Evolutionary conservation across 768 basidiomycete genomes (phyloP).

Genomic region (Auriscalpium microsporum): DNA sequence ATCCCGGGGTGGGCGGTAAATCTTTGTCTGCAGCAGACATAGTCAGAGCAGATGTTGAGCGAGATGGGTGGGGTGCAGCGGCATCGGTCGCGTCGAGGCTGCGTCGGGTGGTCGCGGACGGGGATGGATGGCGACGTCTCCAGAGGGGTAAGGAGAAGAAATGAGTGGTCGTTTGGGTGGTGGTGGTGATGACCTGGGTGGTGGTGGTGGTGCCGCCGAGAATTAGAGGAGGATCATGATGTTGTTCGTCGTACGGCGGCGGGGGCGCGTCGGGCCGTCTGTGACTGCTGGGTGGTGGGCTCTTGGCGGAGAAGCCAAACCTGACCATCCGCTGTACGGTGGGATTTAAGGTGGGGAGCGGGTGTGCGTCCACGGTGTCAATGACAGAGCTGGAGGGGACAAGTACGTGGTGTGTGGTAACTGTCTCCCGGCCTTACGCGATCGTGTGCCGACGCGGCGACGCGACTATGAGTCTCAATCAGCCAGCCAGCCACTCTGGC

Average conservation of each 20-base stretch:
- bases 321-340: slow-evolving; percentile 7
- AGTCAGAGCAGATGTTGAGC: slow-evolving; percentile 1
- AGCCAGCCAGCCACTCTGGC: too few relatives aligned
- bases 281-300: background rate
- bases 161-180: slow-evolving; percentile 46
- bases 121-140: slow-evolving; percentile 41
- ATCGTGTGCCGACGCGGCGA: too few relatives aligned
- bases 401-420: background rate
- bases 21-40: slow-evolving; percentile 20
- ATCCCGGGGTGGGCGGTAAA: slow-evolving; percentile 25
- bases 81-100: slow-evolving; percentile 21
- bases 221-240: slow-evolving; percentile 1
- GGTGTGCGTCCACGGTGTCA: background rate
- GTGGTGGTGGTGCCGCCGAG: slow-evolving; percentile 3
- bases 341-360: background rate
- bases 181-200: slow-evolving; percentile 25
- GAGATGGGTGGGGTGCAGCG: background rate
- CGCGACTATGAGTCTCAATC: too few relatives aligned
- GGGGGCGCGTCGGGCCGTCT: slow-evolving; percentile 1
- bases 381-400: background rate
- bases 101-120: slow-evolving; percentile 21
- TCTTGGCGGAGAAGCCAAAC: slow-evolving; percentile 8
- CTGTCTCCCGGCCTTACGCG: too few relatives aligned
- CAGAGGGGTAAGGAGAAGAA: slow-evolving; percentile 62
- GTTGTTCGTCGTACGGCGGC: background rate